A percentile compares a stretch with the other conserved stretches of the same genome.
Conservation (phyloP, 2,329 filamentous ascomycete genomes). For the Trichophaea hybrida region DNA sequence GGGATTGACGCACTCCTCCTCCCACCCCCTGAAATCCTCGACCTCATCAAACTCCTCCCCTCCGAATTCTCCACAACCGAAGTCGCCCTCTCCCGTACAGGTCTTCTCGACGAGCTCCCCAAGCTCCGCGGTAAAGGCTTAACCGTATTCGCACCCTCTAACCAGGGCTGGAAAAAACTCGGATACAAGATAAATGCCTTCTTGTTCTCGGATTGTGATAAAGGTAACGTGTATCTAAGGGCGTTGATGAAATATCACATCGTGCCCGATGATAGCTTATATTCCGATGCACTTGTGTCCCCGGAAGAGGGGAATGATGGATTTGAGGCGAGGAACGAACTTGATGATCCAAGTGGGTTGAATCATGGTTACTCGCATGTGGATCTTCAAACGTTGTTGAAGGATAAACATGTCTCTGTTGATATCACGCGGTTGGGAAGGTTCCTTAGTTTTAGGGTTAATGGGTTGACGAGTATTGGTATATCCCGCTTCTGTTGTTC, state of each 20-base stretch:
- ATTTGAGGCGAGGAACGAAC: conserved; percentile 25
- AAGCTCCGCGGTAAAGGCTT: conserved; percentile 39
- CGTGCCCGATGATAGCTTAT: conserved; percentile 58
- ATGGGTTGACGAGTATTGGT: conserved; percentile 44
- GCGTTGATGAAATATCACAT: conserved; percentile 69
- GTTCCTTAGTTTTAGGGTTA: conserved; percentile 58
- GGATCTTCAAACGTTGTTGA: conserved; percentile 59
- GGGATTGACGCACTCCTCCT: conserved; percentile 60
- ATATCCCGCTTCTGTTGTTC: background rate
- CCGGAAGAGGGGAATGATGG: background rate
- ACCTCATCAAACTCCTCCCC: conserved; percentile 52
- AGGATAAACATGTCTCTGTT: conserved; percentile 50
- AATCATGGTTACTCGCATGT: conserved; percentile 45
- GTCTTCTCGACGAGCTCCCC: conserved; percentile 48
- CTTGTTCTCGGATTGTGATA: conserved; percentile 63
- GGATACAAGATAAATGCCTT: conserved; percentile 64
- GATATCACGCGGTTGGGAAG: conserved; percentile 57
- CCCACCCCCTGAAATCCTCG: conserved; percentile 52
- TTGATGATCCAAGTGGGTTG: conserved; percentile 29
- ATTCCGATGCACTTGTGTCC: conserved; percentile 52
- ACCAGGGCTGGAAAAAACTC: conserved; percentile 64
- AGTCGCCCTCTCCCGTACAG: conserved; percentile 59
- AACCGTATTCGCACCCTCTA: conserved; percentile 69
- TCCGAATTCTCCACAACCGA: conserved; percentile 63
- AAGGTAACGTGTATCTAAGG: conserved; percentile 59